A percentile compares a stretch with the other conserved stretches of the same genome.
phyloP scores from a whole-genome alignment of 2,329 filamentous ascomycete genomes.

The Aspergillus sergii region DNA sequence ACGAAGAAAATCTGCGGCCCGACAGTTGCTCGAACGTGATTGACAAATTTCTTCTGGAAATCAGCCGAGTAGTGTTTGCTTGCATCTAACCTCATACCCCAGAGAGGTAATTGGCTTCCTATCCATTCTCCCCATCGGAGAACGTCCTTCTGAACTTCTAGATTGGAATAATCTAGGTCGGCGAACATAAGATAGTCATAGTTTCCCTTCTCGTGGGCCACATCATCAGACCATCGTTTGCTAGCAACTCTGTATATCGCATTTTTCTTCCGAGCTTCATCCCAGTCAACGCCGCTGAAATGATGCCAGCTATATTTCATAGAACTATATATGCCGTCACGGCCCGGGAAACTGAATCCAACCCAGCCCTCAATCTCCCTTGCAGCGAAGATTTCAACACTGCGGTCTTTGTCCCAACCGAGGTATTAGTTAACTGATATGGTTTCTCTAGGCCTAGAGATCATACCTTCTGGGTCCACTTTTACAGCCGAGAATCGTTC shows the following conservation, averaged over 20 bases:
- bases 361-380: conserved; percentile 70
- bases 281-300: conserved; percentile 71
- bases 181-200: conserved; percentile 72
- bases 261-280: conserved; percentile 58
- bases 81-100: conserved; percentile 71
- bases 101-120: conserved; percentile 60
- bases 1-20: conserved; percentile 64
- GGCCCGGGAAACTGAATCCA: conserved; percentile 67
- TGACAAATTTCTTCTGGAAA: conserved; percentile 69
- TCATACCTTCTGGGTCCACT: conserved; percentile 57
- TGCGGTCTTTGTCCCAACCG: conserved; percentile 7
- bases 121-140: conserved; percentile 71
- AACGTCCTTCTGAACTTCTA: conserved; percentile 66
- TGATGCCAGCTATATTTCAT: conserved; percentile 69
- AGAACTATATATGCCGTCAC: conserved; percentile 60
- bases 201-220: conserved; percentile 68
- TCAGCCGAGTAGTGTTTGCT: conserved; percentile 70
- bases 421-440: neutral
- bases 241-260: conserved; percentile 67
- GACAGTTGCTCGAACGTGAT: conserved; percentile 54
- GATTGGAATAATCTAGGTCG: conserved; percentile 67
- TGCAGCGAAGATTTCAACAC: conserved; percentile 40
- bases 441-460: neutral
- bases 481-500: conserved; percentile 66
- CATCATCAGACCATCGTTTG: conserved; percentile 65